These are phyloP conservation scores for Wickerhamomyces sp. DNA, from an alignment of 1,139 yeast species.

Conservation along the genomic window DNA sequence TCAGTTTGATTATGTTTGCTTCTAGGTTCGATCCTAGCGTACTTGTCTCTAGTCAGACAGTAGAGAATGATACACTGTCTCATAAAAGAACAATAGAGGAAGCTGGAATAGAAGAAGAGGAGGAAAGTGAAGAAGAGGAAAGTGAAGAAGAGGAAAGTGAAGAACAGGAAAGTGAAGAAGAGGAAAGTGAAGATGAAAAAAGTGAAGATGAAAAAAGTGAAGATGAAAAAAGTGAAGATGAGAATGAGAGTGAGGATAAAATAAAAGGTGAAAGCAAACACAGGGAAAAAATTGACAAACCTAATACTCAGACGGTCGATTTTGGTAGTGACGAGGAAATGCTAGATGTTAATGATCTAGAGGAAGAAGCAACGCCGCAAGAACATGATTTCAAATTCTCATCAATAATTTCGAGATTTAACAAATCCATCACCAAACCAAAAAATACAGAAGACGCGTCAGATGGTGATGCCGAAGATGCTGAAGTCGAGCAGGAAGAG, in stretches of 20 bases:
- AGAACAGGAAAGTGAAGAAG: no score
- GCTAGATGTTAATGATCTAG: slow-evolving; percentile 10
- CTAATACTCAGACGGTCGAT: slow-evolving; percentile 6
- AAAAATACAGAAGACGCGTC: slow-evolving; percentile 11
- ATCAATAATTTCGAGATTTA: slow-evolving; percentile 37
- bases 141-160: no score
- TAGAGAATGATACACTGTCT: no score
- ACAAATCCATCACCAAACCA: slow-evolving; percentile 29
- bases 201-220: slow-evolving; percentile 10
- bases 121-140: no score
- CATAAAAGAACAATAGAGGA: no score
- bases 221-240: slow-evolving; percentile 13
- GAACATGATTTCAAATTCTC: slow-evolving; percentile 22
- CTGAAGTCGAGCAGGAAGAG: slow-evolving; percentile 28
- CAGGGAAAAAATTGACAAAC: slow-evolving; percentile 5
- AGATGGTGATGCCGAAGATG: slow-evolving; percentile 22
- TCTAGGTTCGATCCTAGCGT: slow-evolving; percentile 55
- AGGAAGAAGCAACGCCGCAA: slow-evolving; percentile 4
- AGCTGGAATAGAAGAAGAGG: no score
- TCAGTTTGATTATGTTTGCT: slow-evolving; percentile 54
- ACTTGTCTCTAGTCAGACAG: no score
- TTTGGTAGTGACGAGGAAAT: slow-evolving; percentile 15
- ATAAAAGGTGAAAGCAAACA: slow-evolving; percentile 2
- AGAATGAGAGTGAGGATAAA: slow-evolving; percentile 9
- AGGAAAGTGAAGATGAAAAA: slow-evolving; percentile 9